Evolutionary conservation across 148 eudicot species (phyloP), one percentile per base, ranked within the genome.

Genomic region (Arctostaphylos glauca): DNA sequence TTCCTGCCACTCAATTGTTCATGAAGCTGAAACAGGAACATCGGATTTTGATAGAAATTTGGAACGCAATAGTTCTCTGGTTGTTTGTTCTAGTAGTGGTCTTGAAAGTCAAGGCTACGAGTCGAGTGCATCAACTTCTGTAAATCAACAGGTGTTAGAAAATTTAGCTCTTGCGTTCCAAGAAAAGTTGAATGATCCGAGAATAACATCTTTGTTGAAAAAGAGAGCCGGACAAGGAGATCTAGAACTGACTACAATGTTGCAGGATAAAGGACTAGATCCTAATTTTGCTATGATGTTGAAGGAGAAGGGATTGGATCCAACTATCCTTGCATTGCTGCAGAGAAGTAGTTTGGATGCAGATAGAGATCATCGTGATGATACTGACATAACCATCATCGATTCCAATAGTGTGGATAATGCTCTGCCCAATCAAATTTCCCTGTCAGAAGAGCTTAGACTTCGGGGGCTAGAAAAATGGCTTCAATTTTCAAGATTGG

Each of bases 281-380:
- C 99, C 99, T 58, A 96, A 96, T 90, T 96, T 96, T 89, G 98
- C 96, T 58, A 89, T 96, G 93, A 96, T 96, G 99, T 88, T 96
- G 90, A 93, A 94, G 86, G 99, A 96, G 84, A 93, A 90, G 88
- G 95, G 92, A 49, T 87, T 94, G 87, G 99, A 96, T 86, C 99
- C 99, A 81, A 92, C 91, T 83, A 94, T 96, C 86, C 93, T 96
- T 56, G 98, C 98, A 23, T 87, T 96, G 86, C 91, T 96, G 81
- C 99, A 96, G 83, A 92, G 99, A 88, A 93, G 99, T 87, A 96
- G 99, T 91, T 90, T 96, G 88, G 99, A 96, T 93, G 99, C 99
- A 78, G 99, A 96, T 92, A 92, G 99, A 87, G 97, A 94, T 87
- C 97, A 93, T 80, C 91, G 89, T 85, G 98, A 96, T 83, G 90